Evolutionary conservation across 2,329 filamentous ascomycete genomes (phyloP), one percentile per base, ranked within the genome.

Genomic region (Xylaria sp.): DNA sequence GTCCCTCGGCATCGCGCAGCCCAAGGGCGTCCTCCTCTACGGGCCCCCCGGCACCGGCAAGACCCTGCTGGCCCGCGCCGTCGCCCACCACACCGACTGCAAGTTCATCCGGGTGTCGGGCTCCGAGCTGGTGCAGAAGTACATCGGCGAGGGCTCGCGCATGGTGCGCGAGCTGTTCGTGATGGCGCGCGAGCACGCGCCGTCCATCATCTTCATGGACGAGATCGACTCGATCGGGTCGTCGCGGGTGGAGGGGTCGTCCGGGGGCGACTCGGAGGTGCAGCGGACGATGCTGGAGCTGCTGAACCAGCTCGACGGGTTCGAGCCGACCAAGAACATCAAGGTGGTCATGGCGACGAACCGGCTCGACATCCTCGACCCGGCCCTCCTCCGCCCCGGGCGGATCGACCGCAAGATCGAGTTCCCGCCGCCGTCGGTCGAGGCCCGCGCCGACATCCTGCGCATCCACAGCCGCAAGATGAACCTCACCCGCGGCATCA

Each of bases 291-390:
- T 99, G 94, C 78, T 99, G 76, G 94, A 99, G 75, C 81, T 99
- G 56, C 86, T 99, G 62, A 99, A 99, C 78, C 94, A 99, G 80
- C 85, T 99, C 56, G 94, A 99, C 71, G 94, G 94, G 46, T 99
- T 99, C 75, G 94, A 97, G 76, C 94, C 94, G 5, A 97, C 93
- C 43, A 99, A 99, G 81, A 97, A 97, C 77, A 99, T 99, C 86
- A 99, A 99, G 77, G 91, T 99, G 73, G 96, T 99, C 78, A 99
- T 99, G 93, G 94, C 94, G 50, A 99, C 94, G 44, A 99, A 99
- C 76, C 90, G 94, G 72, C 84, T 99, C 61, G 94, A 99, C 68
- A 97, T 99, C 61, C 85, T 99, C 43, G 94, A 99, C 72, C 94
- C 94, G 2, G 94, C 94, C 1, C 83, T 99, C 41, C 82, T 99